Evolutionary conservation across 495 filamentous ascomycete species (phyloP).

Genomic region (Bacidia gigantensis): DNA sequence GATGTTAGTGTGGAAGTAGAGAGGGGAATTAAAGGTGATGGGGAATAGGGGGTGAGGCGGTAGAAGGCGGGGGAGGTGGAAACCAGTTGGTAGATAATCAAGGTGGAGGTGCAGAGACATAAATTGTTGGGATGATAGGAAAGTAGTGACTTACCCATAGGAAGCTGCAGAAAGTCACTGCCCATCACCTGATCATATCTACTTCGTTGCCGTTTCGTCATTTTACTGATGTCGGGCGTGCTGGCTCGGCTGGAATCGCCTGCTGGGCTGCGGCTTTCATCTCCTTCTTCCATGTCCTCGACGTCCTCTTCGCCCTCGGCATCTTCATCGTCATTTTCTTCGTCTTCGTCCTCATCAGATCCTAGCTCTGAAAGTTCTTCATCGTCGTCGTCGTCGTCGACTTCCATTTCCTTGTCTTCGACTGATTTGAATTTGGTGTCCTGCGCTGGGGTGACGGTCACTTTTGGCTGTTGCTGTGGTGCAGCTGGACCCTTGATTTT

Average conservation of each 20-base stretch:
- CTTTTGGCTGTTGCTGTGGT: constrained; percentile 20
- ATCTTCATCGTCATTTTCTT: constrained; percentile 34
- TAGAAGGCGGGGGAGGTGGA: background rate
- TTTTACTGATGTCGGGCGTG: constrained; percentile 66
- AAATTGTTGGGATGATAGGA: background rate
- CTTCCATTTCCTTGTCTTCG: constrained; percentile 46
- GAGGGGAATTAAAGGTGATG: constrained; percentile 8
- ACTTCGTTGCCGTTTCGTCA: constrained; percentile 78
- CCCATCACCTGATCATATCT: constrained; percentile 55
- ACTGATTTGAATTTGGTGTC: constrained; percentile 35
- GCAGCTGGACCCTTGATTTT: constrained; percentile 19
- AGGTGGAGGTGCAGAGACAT: background rate
- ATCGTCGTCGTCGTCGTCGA: constrained; percentile 36
- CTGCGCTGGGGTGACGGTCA: constrained; percentile 27
- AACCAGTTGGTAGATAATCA: background rate
- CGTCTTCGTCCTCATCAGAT: constrained; percentile 33
- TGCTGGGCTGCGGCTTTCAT: constrained; percentile 45
- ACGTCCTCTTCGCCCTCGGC: constrained; percentile 36
- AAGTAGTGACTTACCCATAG: constrained; percentile 46
- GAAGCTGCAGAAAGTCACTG: constrained; percentile 67
- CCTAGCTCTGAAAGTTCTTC: constrained; percentile 33
- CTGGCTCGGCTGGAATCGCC: constrained; percentile 41
- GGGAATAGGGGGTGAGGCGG: background rate
- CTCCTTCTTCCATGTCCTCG: constrained; percentile 45
- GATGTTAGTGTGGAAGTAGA: constrained; percentile 2